Base-by-base conservation (phyloP, 176 grass and related monocot species). In the Carex littledalei region DNA sequence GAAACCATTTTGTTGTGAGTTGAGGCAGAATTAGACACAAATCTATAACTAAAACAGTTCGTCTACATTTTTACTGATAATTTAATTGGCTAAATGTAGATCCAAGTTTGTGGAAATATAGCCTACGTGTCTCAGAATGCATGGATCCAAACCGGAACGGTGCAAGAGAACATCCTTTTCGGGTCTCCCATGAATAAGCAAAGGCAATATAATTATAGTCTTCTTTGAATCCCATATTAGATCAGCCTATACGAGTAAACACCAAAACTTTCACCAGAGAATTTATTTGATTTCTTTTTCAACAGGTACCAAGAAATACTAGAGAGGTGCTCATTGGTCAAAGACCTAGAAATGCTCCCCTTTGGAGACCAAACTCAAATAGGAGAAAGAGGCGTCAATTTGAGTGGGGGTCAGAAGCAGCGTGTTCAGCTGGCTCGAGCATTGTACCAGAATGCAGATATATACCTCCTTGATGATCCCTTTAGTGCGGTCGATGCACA, bases 401-500 rank as follows among this genome's bases (percentile, higher is more conserved):
- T 95, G 21, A 98, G 95, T 56, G 95, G 95, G 15, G 95, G 95
- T 15, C 95, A 98, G 84, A 98, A 98, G 81, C 95, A 98, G 64
- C 89, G 95, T 29, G 76, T 95, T 86, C 95, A 98, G 86, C 83
- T 95, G 74, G 95, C 95, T 80, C 92, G 95, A 84, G 93, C 95
- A 50, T 81, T 98, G 16, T 98, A 98, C 77, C 89, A 94, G 87
- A 85, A 95, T 88, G 89, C 93, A 16, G 93, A 98, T 49, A 88
- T 92, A 68, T 95, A 98, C 87, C 86, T 98, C 47, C 90, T 98
- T 83, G 95, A 98, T 85, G 91, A 98, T 52, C 95, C 95, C 74
- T 98, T 98, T 86, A 98, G 95, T 88, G 93, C 93, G 53, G 95
- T 98, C 31, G 93, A 98, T 92, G 91, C 93, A 8, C 91, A 95